Conservation (phyloP, 1,284 basidiomycete species). For the Papiliotrema flavescens region DNA sequence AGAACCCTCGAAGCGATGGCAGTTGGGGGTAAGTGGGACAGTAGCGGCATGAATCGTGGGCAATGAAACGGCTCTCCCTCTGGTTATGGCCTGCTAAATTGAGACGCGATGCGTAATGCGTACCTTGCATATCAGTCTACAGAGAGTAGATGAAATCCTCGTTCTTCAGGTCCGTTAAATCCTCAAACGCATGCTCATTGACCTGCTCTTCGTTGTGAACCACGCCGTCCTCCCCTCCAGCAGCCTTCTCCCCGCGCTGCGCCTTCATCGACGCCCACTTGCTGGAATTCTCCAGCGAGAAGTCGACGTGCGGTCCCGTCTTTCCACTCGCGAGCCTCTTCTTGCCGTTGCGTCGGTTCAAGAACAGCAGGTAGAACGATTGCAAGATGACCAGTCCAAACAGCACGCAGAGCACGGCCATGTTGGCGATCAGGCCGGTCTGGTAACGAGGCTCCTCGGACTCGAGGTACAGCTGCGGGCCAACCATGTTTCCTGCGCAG, state of each 20-base stretch:
- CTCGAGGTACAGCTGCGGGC: constrained; percentile 27
- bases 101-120: too few relatives aligned
- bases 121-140: background rate
- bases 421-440: constrained; percentile 13
- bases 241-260: constrained; percentile 10
- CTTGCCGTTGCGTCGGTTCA: constrained; percentile 50
- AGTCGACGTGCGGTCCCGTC: constrained; percentile 46
- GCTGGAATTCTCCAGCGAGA: constrained; percentile 43
- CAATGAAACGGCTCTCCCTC: too few relatives aligned
- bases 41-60: too few relatives aligned
- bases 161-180: constrained; percentile 52
- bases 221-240: constrained; percentile 9
- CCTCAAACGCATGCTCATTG: constrained; percentile 51
- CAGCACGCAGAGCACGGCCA: constrained; percentile 20
- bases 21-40: too few relatives aligned
- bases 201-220: constrained; percentile 10
- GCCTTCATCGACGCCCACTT: constrained; percentile 37
- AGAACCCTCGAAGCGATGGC: too few relatives aligned
- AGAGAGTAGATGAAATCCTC: constrained; percentile 52
- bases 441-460: constrained; percentile 21
- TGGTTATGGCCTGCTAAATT: too few relatives aligned
- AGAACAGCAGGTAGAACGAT: constrained; percentile 49
- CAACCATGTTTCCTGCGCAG: constrained; percentile 38
- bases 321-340: constrained; percentile 49
- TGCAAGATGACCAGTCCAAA: constrained; percentile 20